A percentile compares a stretch with the other conserved stretches of the same genome.
These are phyloP conservation scores for Clarireedia sp. DNA, from an alignment of 2,329 filamentous ascomycete genomes.

Conservation along the genomic window DNA sequence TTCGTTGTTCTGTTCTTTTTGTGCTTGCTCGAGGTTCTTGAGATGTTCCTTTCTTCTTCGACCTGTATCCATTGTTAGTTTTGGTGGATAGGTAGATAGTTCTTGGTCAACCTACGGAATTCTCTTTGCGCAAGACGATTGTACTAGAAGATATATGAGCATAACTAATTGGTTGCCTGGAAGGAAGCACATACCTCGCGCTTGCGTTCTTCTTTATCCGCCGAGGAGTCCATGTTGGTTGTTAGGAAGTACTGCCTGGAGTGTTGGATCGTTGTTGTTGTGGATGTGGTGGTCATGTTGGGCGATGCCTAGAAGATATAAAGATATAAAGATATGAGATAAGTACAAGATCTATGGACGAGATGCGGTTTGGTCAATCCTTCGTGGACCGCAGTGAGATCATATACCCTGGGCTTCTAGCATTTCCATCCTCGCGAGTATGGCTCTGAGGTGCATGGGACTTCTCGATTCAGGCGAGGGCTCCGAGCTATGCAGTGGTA, in stretches of 20 bases:
- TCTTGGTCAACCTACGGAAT: slow-evolving; percentile 32
- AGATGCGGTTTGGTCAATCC: slow-evolving; percentile 9
- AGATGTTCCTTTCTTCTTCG: slow-evolving; percentile 37
- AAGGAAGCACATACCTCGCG: slow-evolving; percentile 24
- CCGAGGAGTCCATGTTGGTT: slow-evolving; percentile 24
- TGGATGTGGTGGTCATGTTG: slow-evolving; percentile 13
- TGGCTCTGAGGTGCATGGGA: slow-evolving; percentile 5
- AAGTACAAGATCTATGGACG: background rate
- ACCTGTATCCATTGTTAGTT: slow-evolving; percentile 26
- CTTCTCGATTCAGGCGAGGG: slow-evolving; percentile 14
- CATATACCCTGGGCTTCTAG: slow-evolving; percentile 19
- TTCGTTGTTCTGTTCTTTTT: slow-evolving; percentile 32
- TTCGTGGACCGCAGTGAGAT: slow-evolving; percentile 18
- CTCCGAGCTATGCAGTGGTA: slow-evolving; percentile 7
- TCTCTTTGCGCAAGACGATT: slow-evolving; percentile 38
- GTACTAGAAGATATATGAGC: slow-evolving; percentile 20
- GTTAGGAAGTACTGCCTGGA: slow-evolving; percentile 22
- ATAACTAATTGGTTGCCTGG: background rate
- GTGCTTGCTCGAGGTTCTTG: slow-evolving; percentile 35
- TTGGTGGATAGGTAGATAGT: background rate
- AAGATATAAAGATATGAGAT: background rate
- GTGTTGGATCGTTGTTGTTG: slow-evolving; percentile 15
- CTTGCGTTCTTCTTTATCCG: slow-evolving; percentile 31
- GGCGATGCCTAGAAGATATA: slow-evolving; percentile 5
- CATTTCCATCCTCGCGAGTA: slow-evolving; percentile 9